These are phyloP conservation scores for Ganoderma boninense DNA, from an alignment of 1,284 basidiomycete species.

Conservation along the genomic window DNA sequence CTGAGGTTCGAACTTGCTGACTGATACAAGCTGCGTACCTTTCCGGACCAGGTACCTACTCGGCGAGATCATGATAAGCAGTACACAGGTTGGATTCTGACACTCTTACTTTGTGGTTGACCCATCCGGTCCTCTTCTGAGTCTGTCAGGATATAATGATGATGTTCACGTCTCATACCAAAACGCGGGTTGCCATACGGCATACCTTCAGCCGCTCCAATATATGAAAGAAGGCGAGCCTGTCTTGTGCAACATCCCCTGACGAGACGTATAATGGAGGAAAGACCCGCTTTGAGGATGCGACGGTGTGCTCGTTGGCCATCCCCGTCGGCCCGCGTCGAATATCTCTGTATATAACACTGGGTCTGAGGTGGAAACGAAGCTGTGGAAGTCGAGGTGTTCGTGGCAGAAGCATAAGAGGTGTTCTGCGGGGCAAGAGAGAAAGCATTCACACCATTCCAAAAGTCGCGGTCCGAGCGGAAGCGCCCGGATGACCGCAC, in stretches of 20 bases:
- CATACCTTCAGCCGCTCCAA: slow-evolving; percentile 87
- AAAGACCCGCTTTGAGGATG: slow-evolving; percentile 47
- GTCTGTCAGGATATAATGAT: slow-evolving; percentile 58
- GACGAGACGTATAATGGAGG: slow-evolving; percentile 63
- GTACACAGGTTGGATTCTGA: slow-evolving; percentile 10
- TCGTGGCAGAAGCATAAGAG: neutral
- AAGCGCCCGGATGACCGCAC: neutral
- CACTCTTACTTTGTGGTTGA: slow-evolving; percentile 74
- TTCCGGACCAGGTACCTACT: slow-evolving; percentile 80
- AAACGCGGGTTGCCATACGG: neutral
- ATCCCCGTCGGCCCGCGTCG: neutral
- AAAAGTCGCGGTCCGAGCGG: neutral
- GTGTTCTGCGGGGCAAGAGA: neutral
- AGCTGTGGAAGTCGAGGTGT: neutral
- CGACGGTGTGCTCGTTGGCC: neutral
- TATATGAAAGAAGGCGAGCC: slow-evolving; percentile 89
- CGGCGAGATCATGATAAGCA: slow-evolving; percentile 10
- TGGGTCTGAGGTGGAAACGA: neutral
- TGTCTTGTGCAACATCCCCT: slow-evolving; percentile 68
- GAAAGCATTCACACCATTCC: too few relatives aligned
- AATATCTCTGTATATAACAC: neutral
- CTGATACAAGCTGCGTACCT: slow-evolving; percentile 57
- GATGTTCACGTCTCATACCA: neutral
- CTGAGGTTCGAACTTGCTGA: neutral
- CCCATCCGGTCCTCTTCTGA: slow-evolving; percentile 95